Evolutionary conservation across 768 basidiomycete genomes (phyloP), one percentile per base, ranked within the genome.

Genomic region (Suillus clintonianus): DNA sequence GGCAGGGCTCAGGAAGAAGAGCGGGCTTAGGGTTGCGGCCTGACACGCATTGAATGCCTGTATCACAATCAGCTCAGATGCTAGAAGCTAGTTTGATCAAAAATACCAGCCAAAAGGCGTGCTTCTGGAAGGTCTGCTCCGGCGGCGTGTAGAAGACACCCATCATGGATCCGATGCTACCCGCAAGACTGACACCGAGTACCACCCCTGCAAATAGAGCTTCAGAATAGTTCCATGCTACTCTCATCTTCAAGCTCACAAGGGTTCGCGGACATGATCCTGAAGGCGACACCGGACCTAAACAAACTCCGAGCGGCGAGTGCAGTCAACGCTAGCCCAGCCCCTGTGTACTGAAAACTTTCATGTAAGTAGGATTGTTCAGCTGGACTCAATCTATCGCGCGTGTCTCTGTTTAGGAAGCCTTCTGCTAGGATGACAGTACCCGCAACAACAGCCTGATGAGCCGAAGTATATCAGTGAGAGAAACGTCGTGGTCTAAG

Each of bases 1-100:
- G 14, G 91, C 92, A 3, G 94, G 94, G 70, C 82, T 89, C 53
- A 95, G 76, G 83, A 96, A 95, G 80, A 94, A 94, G n/a, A 97
- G 74, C 3, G 94, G 94, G 65, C 90, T 91, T 47, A 97, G 81
- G 3, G 91, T 92, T 8, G 92, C 90, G 8, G 92, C 92, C 78
- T 96, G 94, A 73, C 86, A 92, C 4, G 83, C 88, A 66, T 95
- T 92, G 77, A 97, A 96, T 5, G 87, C 88, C 90, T 92, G 4
- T 7, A 17, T 27, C 41, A 53, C 56, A 61, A 47, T 70, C 39
- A 69, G 61, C 37, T 24, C 42, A 13, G 43, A 50, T 32, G 39
- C 13, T 36, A 1, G 37, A 27, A 22, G 11, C 54, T 22, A 24
- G 34, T 37, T 3, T 0, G 13, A 41, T 32, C 22, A 61, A 80